These are phyloP conservation scores for Aphanomyces invadans DNA, from an alignment of 352 stramenopile genomes.

Conservation along the genomic window DNA sequence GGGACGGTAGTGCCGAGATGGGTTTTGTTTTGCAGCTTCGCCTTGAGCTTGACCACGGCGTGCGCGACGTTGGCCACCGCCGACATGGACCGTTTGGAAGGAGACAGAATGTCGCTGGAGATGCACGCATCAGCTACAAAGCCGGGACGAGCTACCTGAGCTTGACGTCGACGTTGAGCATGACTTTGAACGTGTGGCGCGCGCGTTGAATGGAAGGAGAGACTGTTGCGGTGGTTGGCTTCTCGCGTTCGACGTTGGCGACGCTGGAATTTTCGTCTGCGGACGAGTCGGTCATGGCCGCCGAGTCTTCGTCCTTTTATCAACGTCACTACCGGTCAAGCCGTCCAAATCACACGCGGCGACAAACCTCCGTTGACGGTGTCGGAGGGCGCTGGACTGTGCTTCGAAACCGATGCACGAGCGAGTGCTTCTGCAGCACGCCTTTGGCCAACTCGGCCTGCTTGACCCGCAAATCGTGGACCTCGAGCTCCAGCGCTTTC, in stretches of 20 bases:
- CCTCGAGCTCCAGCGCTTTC: slow-evolving; percentile 9
- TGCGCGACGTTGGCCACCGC: background rate
- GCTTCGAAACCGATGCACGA: background rate
- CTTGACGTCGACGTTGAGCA: background rate
- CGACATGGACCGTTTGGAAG: background rate
- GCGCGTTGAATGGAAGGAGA: background rate
- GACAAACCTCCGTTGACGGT: background rate
- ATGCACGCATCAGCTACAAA: background rate
- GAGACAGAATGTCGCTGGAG: background rate
- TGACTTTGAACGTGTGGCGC: slow-evolving; percentile 1
- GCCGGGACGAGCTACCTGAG: background rate
- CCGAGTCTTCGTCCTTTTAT: background rate
- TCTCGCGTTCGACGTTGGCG: background rate
- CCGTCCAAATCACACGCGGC: background rate
- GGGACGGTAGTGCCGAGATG: background rate
- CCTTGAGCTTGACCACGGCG: slow-evolving; percentile 9
- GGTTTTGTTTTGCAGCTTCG: background rate
- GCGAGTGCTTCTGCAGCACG: background rate
- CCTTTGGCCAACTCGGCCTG: slow-evolving; percentile 3
- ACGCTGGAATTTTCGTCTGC: background rate
- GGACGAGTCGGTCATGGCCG: background rate
- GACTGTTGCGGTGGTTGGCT: background rate
- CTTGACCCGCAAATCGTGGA: slow-evolving; percentile 8
- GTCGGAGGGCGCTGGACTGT: background rate
- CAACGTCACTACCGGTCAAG: background rate